Evolutionary conservation across 441 rosid species (phyloP).

Genomic region (Populus trichocarpa): DNA sequence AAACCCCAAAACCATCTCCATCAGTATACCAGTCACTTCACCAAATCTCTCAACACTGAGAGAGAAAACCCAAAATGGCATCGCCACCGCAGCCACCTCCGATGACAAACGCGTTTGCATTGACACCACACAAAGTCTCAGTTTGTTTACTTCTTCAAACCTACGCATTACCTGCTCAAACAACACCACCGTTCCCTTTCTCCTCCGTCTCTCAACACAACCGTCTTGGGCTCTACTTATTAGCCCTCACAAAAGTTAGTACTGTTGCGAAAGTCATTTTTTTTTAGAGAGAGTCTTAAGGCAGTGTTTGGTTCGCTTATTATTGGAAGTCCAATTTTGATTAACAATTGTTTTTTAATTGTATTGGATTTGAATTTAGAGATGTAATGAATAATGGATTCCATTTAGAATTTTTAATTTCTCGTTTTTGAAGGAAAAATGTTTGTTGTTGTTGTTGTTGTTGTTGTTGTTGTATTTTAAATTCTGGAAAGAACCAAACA

Average conservation of each 20-base stretch:
- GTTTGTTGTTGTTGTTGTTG: too few relatives aligned
- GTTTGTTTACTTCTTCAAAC: constrained; percentile 71
- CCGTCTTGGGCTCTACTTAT: constrained; percentile 69
- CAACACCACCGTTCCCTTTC: constrained; percentile 63
- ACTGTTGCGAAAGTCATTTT: background rate
- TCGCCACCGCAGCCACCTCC: constrained; percentile 1
- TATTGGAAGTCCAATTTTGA: background rate
- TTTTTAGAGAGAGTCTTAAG: background rate
- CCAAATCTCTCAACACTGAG: background rate
- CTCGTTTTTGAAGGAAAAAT: background rate
- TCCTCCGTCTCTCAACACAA: constrained; percentile 85
- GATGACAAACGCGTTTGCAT: constrained; percentile 40
- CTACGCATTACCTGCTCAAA: constrained; percentile 68
- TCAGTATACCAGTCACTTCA: background rate
- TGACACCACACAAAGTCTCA: constrained; percentile 92
- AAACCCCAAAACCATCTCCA: background rate
- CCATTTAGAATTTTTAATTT: background rate
- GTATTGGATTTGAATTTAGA: background rate
- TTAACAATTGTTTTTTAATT: background rate
- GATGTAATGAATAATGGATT: background rate
- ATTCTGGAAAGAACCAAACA: background rate
- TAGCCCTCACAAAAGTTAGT: constrained; percentile 83
- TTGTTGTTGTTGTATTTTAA: background rate
- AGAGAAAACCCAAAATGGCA: background rate
- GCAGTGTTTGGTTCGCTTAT: background rate